A percentile compares a stretch with the other conserved stretches of the same genome.
These are phyloP conservation scores for Endothia cerciana DNA, from an alignment of 2,329 filamentous ascomycete genomes.

Conservation along the genomic window DNA sequence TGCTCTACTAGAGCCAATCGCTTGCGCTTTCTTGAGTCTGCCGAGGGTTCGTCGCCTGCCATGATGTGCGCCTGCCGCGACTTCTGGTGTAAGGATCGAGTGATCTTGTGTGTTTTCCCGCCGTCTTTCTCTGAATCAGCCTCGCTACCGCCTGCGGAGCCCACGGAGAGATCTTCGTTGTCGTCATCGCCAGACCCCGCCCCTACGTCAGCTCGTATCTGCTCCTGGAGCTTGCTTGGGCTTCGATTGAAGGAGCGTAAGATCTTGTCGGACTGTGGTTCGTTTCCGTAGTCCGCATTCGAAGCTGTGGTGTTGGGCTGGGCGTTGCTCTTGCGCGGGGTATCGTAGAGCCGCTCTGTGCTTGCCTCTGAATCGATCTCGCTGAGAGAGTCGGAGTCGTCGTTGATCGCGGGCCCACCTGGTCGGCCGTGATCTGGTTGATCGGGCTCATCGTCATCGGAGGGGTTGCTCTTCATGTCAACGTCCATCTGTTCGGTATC, in stretches of 20 bases:
- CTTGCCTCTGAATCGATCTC: conserved; percentile 79
- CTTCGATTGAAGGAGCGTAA: conserved; percentile 62
- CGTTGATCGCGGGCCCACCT: conserved; percentile 34
- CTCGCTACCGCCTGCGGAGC: conserved; percentile 44
- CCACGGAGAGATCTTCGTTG: conserved; percentile 46
- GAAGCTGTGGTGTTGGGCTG: conserved; percentile 13
- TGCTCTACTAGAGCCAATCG: conserved; percentile 50
- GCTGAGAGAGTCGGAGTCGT: conserved; percentile 56
- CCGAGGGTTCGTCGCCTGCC: conserved; percentile 38
- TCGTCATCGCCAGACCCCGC: conserved; percentile 44
- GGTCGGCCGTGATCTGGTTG: conserved; percentile 28
- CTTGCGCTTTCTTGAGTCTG: conserved; percentile 54
- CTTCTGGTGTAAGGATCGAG: conserved; percentile 30
- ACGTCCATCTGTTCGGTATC: conserved; percentile 68
- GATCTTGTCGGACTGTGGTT: conserved; percentile 56
- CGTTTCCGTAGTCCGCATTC: conserved; percentile 30
- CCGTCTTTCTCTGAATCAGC: conserved; percentile 40
- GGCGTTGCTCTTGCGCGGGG: conserved; percentile 63
- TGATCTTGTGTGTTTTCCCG: conserved; percentile 35
- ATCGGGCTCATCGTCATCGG: conserved; percentile 34
- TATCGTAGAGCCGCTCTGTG: conserved; percentile 89
- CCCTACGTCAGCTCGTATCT: conserved; percentile 38
- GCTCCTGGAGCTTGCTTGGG: conserved; percentile 75
- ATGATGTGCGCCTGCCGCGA: conserved; percentile 27
- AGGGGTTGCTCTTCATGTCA: conserved; percentile 37